Evolutionary conservation across 1,139 yeast genomes (phyloP).

Genomic region (Lizanozyma gosingica): DNA sequence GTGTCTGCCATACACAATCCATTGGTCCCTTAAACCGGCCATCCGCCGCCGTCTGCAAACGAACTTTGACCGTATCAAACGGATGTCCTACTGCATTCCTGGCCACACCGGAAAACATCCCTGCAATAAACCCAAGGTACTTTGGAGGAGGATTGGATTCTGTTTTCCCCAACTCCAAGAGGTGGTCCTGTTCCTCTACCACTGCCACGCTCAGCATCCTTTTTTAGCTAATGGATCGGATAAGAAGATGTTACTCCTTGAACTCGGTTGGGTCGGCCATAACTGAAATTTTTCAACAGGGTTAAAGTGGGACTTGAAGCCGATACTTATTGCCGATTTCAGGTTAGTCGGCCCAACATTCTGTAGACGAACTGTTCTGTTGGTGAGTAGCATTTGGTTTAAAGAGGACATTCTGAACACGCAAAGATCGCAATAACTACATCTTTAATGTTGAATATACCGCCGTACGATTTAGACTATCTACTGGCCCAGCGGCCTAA

Average conservation of each 20-base stretch:
- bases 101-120: slow-evolving; percentile 77
- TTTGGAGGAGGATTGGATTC: slow-evolving; percentile 43
- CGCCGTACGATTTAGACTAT: too few species aligned
- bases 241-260: not conserved
- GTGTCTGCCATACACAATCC: slow-evolving; percentile 69
- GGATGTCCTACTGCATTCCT: slow-evolving; percentile 92
- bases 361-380: too few species aligned
- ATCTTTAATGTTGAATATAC: too few species aligned
- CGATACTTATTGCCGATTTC: slow-evolving; percentile 8
- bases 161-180: too few species aligned
- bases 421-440: too few species aligned
- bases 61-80: slow-evolving; percentile 81
- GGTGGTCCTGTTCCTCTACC: too few species aligned
- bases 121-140: slow-evolving; percentile 81
- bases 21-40: slow-evolving; percentile 75
- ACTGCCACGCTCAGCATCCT: too few species aligned
- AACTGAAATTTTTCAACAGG: not conserved
- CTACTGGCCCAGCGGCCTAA: too few species aligned
- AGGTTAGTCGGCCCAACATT: too few species aligned
- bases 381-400: too few species aligned
- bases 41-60: slow-evolving; percentile 70
- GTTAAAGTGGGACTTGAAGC: not conserved
- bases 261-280: not conserved
- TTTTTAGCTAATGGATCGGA: not conserved
- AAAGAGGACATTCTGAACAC: too few species aligned